These are phyloP conservation scores for Pseudogymnoascus pannorum DNA, from an alignment of 2,329 filamentous ascomycete genomes.

Conservation along the genomic window DNA sequence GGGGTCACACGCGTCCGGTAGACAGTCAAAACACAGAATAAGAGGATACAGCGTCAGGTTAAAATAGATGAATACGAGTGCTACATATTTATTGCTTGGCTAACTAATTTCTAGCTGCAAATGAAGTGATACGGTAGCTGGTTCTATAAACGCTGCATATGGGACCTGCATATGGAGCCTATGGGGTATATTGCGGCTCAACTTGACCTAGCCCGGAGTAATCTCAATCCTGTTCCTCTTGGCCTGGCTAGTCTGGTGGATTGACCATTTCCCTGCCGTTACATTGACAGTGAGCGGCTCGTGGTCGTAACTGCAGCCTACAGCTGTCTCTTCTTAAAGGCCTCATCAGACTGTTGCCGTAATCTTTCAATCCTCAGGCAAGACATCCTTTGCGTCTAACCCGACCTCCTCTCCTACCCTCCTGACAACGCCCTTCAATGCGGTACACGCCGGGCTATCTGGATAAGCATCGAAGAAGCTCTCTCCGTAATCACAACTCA, in stretches of 20 bases:
- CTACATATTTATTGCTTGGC: neutral
- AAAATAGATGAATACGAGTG: neutral
- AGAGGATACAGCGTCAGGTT: neutral
- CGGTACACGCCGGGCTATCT: constrained; percentile 81
- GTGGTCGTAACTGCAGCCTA: neutral
- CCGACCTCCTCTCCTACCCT: constrained; percentile 61
- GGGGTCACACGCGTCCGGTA: neutral
- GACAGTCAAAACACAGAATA: too few species aligned
- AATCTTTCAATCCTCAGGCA: constrained; percentile 22
- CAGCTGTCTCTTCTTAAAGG: neutral
- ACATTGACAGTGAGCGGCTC: neutral
- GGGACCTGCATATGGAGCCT: neutral
- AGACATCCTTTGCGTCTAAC: constrained; percentile 47
- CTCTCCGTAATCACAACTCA: constrained; percentile 96
- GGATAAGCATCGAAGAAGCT: constrained; percentile 93
- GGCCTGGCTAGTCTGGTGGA: neutral
- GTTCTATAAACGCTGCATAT: neutral
- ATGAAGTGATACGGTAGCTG: neutral
- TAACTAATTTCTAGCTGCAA: neutral
- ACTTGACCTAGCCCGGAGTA: neutral
- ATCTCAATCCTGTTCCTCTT: neutral
- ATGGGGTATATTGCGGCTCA: neutral
- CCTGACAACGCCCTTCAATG: constrained; percentile 73
- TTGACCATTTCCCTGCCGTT: neutral
- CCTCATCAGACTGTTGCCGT: neutral